Evolutionary conservation across 352 stramenopile genomes (phyloP).

Genomic region (Pythium pyrilobum): DNA sequence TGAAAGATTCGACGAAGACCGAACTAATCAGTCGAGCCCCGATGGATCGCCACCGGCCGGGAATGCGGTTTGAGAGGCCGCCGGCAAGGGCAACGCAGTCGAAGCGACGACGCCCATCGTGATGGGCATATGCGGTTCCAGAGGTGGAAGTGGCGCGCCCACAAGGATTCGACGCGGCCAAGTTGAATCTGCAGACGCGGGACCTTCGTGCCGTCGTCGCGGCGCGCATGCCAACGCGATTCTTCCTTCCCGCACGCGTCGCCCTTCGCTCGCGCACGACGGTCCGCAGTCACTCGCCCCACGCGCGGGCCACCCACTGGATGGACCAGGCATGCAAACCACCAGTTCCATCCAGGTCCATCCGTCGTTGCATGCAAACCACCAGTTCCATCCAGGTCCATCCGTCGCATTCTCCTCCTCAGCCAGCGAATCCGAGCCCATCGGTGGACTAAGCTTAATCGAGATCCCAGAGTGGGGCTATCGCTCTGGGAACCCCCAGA

Average conservation of each 20-base stretch:
- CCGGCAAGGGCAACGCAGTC: not conserved
- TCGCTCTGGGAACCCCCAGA: too few relatives aligned
- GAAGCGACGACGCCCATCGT: not conserved
- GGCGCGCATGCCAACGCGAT: not conserved
- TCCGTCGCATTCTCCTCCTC: too few relatives aligned
- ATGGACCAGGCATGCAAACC: not conserved
- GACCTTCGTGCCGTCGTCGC: not conserved
- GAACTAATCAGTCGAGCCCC: not conserved
- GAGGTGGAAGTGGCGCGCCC: not conserved
- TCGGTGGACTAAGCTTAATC: too few relatives aligned
- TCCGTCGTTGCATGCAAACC: too few relatives aligned
- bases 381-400: too few relatives aligned
- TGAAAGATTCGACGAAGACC: constrained; percentile 2
- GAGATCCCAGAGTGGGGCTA: too few relatives aligned
- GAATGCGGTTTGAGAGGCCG: not conserved
- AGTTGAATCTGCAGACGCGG: constrained; percentile 3
- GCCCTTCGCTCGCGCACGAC: too few relatives aligned
- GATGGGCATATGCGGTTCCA: not conserved
- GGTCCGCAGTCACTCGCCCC: too few relatives aligned
- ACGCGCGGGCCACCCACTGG: too few relatives aligned
- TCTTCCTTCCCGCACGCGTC: not conserved
- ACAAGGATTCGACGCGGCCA: constrained; percentile 4
- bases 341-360: too few relatives aligned
- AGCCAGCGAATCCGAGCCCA: too few relatives aligned
- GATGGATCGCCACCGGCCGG: not conserved